Evolutionary conservation across 202 grass and related monocot species (phyloP).

Genomic region (Miscanthus sacchariflorus): DNA sequence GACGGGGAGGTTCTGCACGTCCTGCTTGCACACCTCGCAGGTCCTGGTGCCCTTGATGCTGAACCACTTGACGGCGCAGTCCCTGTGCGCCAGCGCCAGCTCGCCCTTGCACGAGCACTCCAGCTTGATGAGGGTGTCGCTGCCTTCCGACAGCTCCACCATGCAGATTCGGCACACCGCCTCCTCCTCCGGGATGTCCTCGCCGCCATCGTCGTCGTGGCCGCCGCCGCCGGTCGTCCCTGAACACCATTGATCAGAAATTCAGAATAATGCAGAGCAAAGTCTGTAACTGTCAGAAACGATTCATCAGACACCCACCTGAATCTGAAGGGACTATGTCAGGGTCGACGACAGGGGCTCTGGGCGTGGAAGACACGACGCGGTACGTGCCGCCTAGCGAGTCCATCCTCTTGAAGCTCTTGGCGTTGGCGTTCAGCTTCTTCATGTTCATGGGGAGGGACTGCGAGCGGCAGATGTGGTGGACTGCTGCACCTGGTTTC

Average conservation of each 20-base stretch:
- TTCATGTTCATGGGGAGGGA: constrained; percentile 81
- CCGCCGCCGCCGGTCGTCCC: not conserved
- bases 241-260: no score
- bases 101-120: constrained; percentile 91
- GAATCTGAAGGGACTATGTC: not conserved
- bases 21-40: constrained; percentile 91
- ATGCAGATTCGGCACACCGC: constrained; percentile 97
- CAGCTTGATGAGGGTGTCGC: constrained; percentile 68
- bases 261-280: no score
- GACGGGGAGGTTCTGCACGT: constrained; percentile 87
- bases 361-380: constrained; percentile 64
- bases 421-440: constrained; percentile 42
- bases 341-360: not conserved
- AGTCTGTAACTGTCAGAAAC: no score
- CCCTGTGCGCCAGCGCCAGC: constrained; percentile 79
- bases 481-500: constrained; percentile 9
- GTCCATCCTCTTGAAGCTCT: constrained; percentile 86
- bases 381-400: constrained; percentile 79
- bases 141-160: constrained; percentile 80
- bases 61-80: constrained; percentile 96
- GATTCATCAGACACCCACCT: no score
- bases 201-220: constrained; percentile 38
- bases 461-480: constrained; percentile 67
- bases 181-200: constrained; percentile 92
- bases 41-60: constrained; percentile 75